Percentiles rank a stretch among this genome's conserved stretches.
phyloP scores from a whole-genome alignment of 1,284 basidiomycete genomes.

The Cronartium ribicola region DNA sequence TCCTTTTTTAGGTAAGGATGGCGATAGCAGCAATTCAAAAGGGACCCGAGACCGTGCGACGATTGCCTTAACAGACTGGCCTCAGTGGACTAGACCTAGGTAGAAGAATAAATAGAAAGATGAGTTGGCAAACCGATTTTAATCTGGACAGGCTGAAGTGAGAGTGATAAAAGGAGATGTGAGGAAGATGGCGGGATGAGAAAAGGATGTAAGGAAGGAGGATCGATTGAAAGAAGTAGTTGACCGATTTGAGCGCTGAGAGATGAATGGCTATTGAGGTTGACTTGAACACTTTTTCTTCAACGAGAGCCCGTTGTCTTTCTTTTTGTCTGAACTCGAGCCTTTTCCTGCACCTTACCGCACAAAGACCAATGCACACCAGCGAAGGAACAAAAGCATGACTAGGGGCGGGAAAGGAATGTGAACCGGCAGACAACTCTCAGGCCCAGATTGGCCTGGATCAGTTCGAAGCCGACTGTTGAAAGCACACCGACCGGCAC shows the following conservation, averaged over 20 bases:
- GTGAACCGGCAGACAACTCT: not conserved
- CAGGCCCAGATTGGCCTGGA: not conserved
- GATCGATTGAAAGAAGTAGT: no score
- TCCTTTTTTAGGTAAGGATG: not conserved
- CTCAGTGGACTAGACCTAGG: not conserved
- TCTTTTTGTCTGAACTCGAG: not conserved
- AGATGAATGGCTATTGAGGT: no score
- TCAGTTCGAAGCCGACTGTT: slow-evolving; percentile 2
- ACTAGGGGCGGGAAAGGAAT: slow-evolving; percentile 2
- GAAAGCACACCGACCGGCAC: not conserved
- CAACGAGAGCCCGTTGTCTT: not conserved
- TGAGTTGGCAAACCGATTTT: slow-evolving; percentile 3
- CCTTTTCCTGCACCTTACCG: not conserved
- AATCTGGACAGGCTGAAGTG: not conserved
- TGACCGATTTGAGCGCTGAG: no score
- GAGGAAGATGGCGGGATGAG: not conserved
- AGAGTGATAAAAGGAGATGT: not conserved
- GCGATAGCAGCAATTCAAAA: not conserved
- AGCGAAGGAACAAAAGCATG: slow-evolving; percentile 6
- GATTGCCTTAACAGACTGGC: slow-evolving; percentile 8
- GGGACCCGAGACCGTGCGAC: slow-evolving; percentile 1
- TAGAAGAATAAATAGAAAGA: not conserved
- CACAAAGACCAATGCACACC: slow-evolving; percentile 7
- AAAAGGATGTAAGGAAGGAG: slow-evolving; percentile 1
- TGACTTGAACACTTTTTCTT: no score